Base-by-base conservation (phyloP, 164 flowering plant species). In the Cinnamomum chago region DNA sequence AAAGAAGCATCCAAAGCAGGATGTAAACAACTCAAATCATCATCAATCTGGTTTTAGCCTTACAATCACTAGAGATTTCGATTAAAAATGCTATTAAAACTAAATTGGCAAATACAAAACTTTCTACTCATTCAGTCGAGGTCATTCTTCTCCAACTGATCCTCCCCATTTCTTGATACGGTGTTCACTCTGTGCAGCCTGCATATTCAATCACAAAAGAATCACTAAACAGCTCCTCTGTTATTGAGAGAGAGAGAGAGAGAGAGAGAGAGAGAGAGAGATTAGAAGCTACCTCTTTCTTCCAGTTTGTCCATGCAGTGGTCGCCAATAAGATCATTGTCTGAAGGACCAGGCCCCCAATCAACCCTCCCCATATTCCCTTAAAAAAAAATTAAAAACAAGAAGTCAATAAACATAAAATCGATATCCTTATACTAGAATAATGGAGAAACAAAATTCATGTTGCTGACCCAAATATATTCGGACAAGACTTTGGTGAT, bases 101-200 rank as follows among this genome's bases (percentile, higher is more conserved):
- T 64, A 64, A 22, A 2, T 64, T 24, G 23, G 28, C n/a, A 58
- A 22, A 64, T n/a, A 64, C 67, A 22, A 2, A 22, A 64, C 24
- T 22, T 11, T 22, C 13, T 7, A 40, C 47, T 40, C 47, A 40
- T 40, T 40, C 10, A 40, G 3, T 3, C 2, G n/a, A 3, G 67
- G 67, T 27, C 47, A 17, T 58, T 81, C 76, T 0, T 79, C 76
- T n/a, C 40, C 83, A 2, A 14, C 23, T 60, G 88, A 75, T 76
- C 93, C 93, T 76, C 91, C 90, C 90, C 90, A 89, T 71, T 68
- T 82, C 77, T 58, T 79, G 14, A 89, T 79, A 1, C 93, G 89
- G 72, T 75, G 80, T 73, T 79, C 91, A 0, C 90, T 88, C 78
- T 85, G 73, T 15, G 78, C 84, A 35, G 86, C 90, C 93, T 89